Percentiles rank a stretch among this genome's conserved stretches.
phyloP scores from a whole-genome alignment of 768 basidiomycete genomes.

The Mycena filopes region DNA sequence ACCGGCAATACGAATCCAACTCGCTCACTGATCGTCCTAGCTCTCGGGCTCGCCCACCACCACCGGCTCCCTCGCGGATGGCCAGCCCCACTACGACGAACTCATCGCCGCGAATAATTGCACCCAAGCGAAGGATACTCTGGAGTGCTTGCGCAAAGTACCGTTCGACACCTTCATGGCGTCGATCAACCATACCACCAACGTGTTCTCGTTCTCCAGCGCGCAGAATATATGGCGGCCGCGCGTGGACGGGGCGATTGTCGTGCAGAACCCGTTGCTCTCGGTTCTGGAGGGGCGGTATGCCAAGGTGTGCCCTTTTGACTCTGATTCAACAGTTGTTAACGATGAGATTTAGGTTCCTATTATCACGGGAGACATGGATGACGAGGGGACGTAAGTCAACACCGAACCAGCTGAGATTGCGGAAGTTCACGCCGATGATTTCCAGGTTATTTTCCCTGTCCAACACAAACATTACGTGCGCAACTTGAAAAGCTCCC shows the following conservation, averaged over 20 bases:
- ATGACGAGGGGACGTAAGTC: constrained; percentile 27
- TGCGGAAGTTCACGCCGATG: background rate
- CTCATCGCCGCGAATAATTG: constrained; percentile 36
- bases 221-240: constrained; percentile 49
- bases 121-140: constrained; percentile 36
- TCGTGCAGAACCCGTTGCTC: constrained; percentile 44
- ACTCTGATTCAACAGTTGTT: too few species aligned
- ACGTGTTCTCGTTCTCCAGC: constrained; percentile 43
- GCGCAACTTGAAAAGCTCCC: background rate
- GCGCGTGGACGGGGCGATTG: constrained; percentile 51
- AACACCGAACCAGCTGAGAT: background rate
- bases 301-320: constrained; percentile 36
- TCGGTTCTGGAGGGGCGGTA: constrained; percentile 48
- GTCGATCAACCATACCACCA: constrained; percentile 47
- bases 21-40: background rate
- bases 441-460: constrained; percentile 11
- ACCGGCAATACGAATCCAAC: background rate
- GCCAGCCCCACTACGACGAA: constrained; percentile 17
- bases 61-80: constrained; percentile 8
- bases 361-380: constrained; percentile 12
- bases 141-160: constrained; percentile 47
- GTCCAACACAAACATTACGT: constrained; percentile 20
- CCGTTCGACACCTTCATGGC: constrained; percentile 42
- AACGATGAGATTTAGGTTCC: constrained; percentile 1
- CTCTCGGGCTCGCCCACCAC: constrained; percentile 12